Evolutionary conservation across 495 filamentous ascomycete species (phyloP).

Genomic region (Amphirosellinia nigrospora): DNA sequence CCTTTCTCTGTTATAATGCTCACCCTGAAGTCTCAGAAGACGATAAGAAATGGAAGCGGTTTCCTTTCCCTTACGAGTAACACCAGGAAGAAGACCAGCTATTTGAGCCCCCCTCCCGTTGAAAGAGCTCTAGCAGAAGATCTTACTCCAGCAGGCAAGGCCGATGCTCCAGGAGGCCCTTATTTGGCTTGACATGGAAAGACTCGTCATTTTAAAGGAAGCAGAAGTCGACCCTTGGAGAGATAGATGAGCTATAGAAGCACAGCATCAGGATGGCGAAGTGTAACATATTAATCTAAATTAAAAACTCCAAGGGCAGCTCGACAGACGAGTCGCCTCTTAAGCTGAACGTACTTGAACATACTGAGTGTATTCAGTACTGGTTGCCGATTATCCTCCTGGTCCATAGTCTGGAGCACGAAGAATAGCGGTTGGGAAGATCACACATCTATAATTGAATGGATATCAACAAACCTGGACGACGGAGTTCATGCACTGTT

Average conservation of each 20-base stretch:
- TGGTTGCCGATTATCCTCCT: background rate
- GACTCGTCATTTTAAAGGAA: background rate
- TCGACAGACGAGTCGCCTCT: background rate
- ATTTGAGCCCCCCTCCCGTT: background rate
- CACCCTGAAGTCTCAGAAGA: background rate
- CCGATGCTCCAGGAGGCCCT: slow-evolving; percentile 18
- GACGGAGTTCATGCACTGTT: background rate
- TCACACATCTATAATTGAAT: background rate
- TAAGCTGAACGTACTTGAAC: background rate
- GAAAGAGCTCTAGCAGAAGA: background rate
- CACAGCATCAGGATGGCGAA: background rate
- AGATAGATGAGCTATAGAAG: background rate
- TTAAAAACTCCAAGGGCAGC: background rate
- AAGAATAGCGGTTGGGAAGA: background rate
- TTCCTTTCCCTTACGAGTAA: background rate
- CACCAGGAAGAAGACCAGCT: background rate
- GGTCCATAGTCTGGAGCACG: background rate
- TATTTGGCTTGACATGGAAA: slow-evolving; percentile 25
- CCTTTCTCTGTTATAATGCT: background rate
- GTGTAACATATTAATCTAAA: background rate
- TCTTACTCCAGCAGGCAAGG: slow-evolving; percentile 14
- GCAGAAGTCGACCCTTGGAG: background rate
- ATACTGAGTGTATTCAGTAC: background rate
- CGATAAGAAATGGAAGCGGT: slow-evolving; percentile 1
- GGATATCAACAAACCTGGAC: background rate